Percentiles rank a stretch among this genome's conserved stretches.
These are phyloP conservation scores for Colletotrichum tropicicola DNA, from an alignment of 2,329 filamentous ascomycete genomes.

Conservation along the genomic window DNA sequence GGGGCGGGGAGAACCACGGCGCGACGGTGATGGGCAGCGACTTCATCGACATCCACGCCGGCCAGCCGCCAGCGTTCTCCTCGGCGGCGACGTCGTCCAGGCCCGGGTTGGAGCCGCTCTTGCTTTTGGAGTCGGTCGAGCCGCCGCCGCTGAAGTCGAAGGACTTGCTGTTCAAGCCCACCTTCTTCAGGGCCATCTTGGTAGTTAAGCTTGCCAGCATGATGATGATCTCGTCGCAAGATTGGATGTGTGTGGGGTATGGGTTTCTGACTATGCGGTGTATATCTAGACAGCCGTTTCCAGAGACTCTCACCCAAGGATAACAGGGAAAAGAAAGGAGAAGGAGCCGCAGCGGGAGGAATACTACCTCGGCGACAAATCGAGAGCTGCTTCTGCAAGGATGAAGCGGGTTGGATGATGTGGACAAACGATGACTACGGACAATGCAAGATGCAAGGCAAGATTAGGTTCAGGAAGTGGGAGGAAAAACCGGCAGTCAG, in stretches of 20 bases:
- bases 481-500: background rate
- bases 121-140: conserved; percentile 43
- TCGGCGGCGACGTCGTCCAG: conserved; percentile 37
- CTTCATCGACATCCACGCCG: conserved; percentile 59
- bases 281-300: background rate
- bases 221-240: conserved; percentile 31
- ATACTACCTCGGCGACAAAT: background rate
- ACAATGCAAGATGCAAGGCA: conserved; percentile 9
- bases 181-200: conserved; percentile 67
- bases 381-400: conserved; percentile 1
- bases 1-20: conserved; percentile 61
- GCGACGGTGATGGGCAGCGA: conserved; percentile 61
- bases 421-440: background rate
- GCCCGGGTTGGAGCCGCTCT: conserved; percentile 35
- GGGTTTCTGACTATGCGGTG: background rate
- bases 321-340: background rate
- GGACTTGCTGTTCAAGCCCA: conserved; percentile 60
- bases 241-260: background rate
- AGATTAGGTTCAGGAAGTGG: background rate
- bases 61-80: conserved; percentile 43
- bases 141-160: conserved; percentile 49
- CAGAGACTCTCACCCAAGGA: background rate
- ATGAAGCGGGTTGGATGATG: conserved; percentile 12
- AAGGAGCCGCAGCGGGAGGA: background rate
- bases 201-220: conserved; percentile 67